These are phyloP conservation scores for Colletotrichum graminicola DNA, from an alignment of 2,329 filamentous ascomycete genomes.

Conservation along the genomic window DNA sequence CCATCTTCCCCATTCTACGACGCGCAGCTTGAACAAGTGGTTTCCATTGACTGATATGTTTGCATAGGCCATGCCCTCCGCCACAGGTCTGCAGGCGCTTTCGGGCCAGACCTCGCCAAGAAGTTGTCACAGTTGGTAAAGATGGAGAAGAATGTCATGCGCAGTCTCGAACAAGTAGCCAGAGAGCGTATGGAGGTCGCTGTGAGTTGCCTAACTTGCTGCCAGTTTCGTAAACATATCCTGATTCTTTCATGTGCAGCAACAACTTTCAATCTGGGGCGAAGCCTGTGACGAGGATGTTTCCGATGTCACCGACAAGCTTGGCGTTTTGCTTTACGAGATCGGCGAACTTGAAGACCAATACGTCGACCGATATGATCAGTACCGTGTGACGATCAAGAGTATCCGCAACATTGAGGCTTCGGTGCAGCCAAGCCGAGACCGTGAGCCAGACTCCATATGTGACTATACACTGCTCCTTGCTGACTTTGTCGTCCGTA, in stretches of 20 bases:
- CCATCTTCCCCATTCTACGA: conserved; percentile 2
- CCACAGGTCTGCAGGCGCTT: conserved; percentile 80
- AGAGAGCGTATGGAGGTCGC: conserved; percentile 98
- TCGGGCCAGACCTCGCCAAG: conserved; percentile 90
- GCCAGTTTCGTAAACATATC: neutral
- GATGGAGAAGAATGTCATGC: conserved; percentile 99
- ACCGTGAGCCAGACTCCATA: conserved; percentile 73
- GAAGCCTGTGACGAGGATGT: conserved; percentile 97
- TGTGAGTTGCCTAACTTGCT: conserved; percentile 67
- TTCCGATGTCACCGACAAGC: conserved; percentile 98
- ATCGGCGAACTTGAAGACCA: conserved; percentile 98
- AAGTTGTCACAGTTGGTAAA: conserved; percentile 98
- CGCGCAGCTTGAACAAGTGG: no score
- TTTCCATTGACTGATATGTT: conserved; percentile 41
- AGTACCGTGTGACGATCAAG: conserved; percentile 99
- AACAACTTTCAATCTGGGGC: conserved; percentile 99
- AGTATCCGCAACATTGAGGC: conserved; percentile 99
- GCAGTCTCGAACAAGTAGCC: conserved; percentile 94
- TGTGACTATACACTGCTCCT: neutral
- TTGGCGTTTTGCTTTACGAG: conserved; percentile 97
- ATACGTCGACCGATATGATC: conserved; percentile 98
- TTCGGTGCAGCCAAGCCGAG: conserved; percentile 96
- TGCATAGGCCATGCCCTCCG: conserved; percentile 74
- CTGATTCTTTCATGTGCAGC: conserved; percentile 63
- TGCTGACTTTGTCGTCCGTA: conserved; percentile 53